Percentiles rank a stretch among this genome's conserved stretches.
Evolutionary conservation across 2,329 filamentous ascomycete genomes (phyloP).

Genomic region (Aspergillus candidus): DNA sequence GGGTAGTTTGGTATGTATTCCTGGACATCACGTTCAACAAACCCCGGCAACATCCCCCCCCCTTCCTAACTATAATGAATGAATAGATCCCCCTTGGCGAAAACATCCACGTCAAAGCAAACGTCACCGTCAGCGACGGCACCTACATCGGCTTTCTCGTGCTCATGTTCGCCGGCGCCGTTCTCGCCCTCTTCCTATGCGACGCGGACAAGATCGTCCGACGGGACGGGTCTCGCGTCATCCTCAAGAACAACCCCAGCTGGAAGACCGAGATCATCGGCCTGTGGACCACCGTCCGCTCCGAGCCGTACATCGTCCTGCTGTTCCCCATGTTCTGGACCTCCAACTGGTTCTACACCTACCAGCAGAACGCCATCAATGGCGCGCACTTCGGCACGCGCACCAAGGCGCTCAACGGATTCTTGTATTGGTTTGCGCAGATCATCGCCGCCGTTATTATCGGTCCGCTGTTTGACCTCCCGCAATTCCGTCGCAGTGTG

Average conservation of each 20-base stretch:
- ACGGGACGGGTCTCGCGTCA: constrained; percentile 68
- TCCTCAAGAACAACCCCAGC: constrained; percentile 81
- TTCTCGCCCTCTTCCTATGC: constrained; percentile 63
- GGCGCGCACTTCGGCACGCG: constrained; percentile 63
- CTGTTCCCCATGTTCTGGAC: constrained; percentile 77
- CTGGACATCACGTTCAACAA: too few relatives aligned
- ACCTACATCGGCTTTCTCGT: constrained; percentile 76
- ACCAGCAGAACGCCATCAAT: constrained; percentile 70
- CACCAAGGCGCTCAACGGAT: constrained; percentile 65
- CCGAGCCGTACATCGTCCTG: constrained; percentile 65
- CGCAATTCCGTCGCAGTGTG: constrained; percentile 53
- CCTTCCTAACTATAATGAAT: neutral
- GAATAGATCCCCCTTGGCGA: constrained; percentile 36
- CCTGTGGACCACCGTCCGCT: constrained; percentile 62
- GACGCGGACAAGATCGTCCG: constrained; percentile 67
- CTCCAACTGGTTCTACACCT: constrained; percentile 73
- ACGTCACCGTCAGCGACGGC: constrained; percentile 51
- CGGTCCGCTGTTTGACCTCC: constrained; percentile 62
- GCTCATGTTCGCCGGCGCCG: constrained; percentile 65
- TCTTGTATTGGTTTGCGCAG: constrained; percentile 70
- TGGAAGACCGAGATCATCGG: constrained; percentile 72
- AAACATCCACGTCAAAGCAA: constrained; percentile 34
- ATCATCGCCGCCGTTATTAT: constrained; percentile 67
- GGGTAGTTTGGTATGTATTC: constrained; percentile 55
- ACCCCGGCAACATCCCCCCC: too few relatives aligned